phyloP scores from a whole-genome alignment of 441 rosid genomes.

The Metrosideros polymorpha region DNA sequence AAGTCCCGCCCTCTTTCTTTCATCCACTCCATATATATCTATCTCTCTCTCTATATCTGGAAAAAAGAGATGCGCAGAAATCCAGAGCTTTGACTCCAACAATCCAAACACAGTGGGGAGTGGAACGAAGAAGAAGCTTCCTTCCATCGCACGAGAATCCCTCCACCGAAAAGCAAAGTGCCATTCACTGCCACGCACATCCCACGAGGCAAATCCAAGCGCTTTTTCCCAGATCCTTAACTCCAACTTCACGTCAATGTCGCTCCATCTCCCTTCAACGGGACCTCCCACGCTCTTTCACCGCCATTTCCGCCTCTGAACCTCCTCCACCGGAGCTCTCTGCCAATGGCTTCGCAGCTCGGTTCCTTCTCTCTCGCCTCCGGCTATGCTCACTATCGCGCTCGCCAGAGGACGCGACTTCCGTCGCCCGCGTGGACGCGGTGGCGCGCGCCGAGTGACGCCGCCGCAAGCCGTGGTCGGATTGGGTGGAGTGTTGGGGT shows the following conservation, averaged over 20 bases:
- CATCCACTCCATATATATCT: not conserved
- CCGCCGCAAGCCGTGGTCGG: not conserved
- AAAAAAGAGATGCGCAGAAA: not conserved
- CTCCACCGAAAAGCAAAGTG: not conserved
- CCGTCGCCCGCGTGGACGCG: not conserved
- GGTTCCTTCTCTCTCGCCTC: constrained; percentile 26
- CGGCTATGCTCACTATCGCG: not conserved
- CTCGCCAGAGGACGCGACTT: not conserved
- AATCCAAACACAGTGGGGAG: not conserved
- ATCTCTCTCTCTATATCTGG: not conserved
- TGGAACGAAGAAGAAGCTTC: not conserved
- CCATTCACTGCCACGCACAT: not conserved
- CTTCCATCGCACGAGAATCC: not conserved
- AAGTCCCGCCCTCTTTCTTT: not conserved
- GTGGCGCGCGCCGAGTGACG: not conserved
- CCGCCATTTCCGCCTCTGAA: not conserved
- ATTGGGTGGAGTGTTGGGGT: constrained; percentile 9
- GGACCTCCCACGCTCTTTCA: not conserved
- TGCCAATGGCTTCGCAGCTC: constrained; percentile 42
- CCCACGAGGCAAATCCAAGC: no score
- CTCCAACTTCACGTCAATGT: not conserved
- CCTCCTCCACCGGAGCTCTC: not conserved
- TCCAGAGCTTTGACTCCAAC: not conserved
- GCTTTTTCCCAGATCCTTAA: not conserved
- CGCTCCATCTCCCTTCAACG: not conserved